Evolutionary conservation across 176 grass and related monocot species (phyloP).

Genomic region (Bolboschoenus planiculmis): DNA sequence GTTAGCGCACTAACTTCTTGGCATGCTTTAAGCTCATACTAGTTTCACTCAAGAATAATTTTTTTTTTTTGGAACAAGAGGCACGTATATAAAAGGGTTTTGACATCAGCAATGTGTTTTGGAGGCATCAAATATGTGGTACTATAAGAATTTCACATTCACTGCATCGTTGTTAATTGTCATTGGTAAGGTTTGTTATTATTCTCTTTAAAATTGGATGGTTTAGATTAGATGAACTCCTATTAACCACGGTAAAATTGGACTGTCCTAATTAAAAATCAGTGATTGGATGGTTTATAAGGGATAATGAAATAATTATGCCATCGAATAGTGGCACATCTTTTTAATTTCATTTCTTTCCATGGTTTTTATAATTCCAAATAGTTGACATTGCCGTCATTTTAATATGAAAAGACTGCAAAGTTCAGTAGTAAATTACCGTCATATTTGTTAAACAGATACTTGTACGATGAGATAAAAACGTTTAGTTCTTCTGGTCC

Average conservation of each 20-base stretch:
- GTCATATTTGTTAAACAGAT: conserved; percentile 16
- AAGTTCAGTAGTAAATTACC: neutral
- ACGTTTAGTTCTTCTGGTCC: neutral
- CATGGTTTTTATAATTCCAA: neutral
- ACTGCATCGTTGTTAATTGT: too few species aligned
- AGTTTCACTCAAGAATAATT: neutral
- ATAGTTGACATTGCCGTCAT: neutral
- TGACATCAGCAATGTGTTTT: neutral
- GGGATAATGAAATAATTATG: neutral
- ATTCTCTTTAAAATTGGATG: neutral
- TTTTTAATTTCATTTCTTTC: neutral
- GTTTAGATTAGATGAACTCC: too few species aligned
- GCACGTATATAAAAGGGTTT: too few species aligned
- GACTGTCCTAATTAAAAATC: neutral
- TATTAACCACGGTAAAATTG: neutral
- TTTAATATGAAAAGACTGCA: neutral
- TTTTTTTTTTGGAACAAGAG: neutral
- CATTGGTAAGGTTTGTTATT: neutral
- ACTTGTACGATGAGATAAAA: conserved; percentile 47
- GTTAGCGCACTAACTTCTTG: neutral
- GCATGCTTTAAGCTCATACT: neutral
- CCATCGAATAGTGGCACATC: neutral
- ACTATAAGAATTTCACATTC: neutral
- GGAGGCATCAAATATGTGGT: neutral
- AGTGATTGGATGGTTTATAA: neutral